Conservation (phyloP, 306 rosid genomes). For the Oxytropis ochrocephala region DNA sequence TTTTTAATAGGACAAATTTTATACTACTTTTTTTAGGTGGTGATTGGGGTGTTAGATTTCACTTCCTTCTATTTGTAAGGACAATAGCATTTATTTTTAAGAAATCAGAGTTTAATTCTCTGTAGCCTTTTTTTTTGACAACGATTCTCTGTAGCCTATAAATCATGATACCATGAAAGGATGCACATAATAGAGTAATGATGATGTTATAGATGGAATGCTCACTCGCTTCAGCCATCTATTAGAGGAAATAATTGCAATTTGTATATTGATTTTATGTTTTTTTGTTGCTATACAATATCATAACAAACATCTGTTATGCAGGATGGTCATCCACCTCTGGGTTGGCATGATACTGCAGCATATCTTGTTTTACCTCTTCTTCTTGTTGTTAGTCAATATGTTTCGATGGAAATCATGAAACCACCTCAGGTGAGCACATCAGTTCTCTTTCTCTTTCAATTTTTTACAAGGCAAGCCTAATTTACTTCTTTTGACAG, state of each 20-base stretch:
- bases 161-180: background rate
- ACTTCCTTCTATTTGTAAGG: background rate
- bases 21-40: background rate
- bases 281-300: background rate
- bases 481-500: constrained; percentile 52
- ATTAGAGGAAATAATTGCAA: background rate
- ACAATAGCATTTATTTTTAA: constrained; percentile 7
- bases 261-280: background rate
- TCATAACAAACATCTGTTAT: constrained; percentile 16
- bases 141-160: background rate
- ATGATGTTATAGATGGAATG: background rate
- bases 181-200: background rate
- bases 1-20: background rate
- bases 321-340: constrained; percentile 99
- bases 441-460: constrained; percentile 17
- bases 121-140: too few species aligned
- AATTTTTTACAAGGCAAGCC: constrained; percentile 9
- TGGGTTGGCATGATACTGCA: constrained; percentile 89
- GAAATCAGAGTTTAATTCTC: background rate
- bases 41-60: background rate
- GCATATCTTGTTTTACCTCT: constrained; percentile 94
- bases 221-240: background rate
- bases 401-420: constrained; percentile 93
- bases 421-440: constrained; percentile 88
- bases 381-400: constrained; percentile 82